Evolutionary conservation across 2,329 filamentous ascomycete genomes (phyloP).

Genomic region (Mycogone perniciosa): DNA sequence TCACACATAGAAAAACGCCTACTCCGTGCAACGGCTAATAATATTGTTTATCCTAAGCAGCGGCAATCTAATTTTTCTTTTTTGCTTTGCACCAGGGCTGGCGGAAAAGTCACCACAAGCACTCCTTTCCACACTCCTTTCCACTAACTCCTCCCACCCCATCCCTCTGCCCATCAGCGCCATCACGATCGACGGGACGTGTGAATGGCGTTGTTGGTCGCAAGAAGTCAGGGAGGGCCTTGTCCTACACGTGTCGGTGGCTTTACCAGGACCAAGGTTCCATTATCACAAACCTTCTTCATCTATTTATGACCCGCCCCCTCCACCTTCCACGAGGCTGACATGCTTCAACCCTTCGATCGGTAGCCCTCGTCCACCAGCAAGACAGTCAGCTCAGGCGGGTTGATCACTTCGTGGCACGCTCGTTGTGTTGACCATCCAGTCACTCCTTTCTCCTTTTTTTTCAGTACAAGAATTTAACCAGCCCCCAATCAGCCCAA

Average conservation of each 20-base stretch:
- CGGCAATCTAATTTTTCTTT: background rate
- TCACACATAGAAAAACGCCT: no score
- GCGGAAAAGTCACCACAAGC: background rate
- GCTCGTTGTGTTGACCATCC: slow-evolving; percentile 4
- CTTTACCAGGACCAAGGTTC: background rate
- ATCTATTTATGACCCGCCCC: slow-evolving; percentile 9
- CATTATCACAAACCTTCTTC: background rate
- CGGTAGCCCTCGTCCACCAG: slow-evolving; percentile 5
- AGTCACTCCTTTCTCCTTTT: slow-evolving; percentile 6
- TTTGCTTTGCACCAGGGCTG: background rate
- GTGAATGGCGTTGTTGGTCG: background rate
- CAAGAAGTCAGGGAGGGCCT: slow-evolving; percentile 3
- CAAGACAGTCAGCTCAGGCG: background rate
- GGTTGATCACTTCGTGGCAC: slow-evolving; percentile 6
- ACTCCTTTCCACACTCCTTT: slow-evolving; percentile 1
- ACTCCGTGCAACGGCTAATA: no score
- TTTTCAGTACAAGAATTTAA: background rate
- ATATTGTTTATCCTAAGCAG: no score
- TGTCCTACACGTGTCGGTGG: slow-evolving; percentile 8
- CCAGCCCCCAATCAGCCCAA: background rate
- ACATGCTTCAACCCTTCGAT: slow-evolving; percentile 3
- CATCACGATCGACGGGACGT: slow-evolving; percentile 10
- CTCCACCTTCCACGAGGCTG: slow-evolving; percentile 10
- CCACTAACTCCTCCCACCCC: background rate
- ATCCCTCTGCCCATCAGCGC: background rate